These are phyloP conservation scores for Parmelia sp. DNA, from an alignment of 495 filamentous ascomycete species.

Conservation along the genomic window DNA sequence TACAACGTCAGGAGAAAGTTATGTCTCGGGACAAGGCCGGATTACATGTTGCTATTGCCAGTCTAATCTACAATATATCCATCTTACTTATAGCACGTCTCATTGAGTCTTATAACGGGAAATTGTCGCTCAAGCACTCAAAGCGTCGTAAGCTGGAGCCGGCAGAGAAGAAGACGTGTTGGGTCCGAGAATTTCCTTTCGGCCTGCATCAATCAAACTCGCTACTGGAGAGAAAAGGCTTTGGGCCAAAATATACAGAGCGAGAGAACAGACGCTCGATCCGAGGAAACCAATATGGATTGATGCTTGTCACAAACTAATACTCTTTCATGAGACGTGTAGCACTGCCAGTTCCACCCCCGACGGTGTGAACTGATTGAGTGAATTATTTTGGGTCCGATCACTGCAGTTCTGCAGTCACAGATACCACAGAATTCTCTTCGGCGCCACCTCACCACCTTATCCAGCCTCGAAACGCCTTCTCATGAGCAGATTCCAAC, in stretches of 20 bases:
- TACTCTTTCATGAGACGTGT: background rate
- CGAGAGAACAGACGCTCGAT: background rate
- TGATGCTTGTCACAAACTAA: background rate
- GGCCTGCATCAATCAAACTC: background rate
- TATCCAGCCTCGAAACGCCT: background rate
- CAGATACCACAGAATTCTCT: background rate
- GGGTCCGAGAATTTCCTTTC: background rate
- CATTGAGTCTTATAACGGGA: background rate
- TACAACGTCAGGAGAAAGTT: too few species aligned
- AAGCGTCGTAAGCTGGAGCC: background rate
- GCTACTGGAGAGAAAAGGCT: background rate
- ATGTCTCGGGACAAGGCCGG: background rate
- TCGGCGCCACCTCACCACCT: background rate
- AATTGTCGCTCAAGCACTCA: background rate
- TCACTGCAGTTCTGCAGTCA: background rate
- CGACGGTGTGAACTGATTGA: background rate
- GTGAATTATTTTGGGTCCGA: background rate
- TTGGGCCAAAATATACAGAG: background rate
- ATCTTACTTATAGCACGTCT: background rate
- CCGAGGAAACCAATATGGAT: background rate
- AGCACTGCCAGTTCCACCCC: background rate
- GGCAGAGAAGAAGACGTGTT: background rate
- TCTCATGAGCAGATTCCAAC: background rate
- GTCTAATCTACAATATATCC: background rate
- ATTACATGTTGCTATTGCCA: background rate